Base-by-base conservation (phyloP, 495 filamentous ascomycete species). In the Glutinoglossum americanum region DNA sequence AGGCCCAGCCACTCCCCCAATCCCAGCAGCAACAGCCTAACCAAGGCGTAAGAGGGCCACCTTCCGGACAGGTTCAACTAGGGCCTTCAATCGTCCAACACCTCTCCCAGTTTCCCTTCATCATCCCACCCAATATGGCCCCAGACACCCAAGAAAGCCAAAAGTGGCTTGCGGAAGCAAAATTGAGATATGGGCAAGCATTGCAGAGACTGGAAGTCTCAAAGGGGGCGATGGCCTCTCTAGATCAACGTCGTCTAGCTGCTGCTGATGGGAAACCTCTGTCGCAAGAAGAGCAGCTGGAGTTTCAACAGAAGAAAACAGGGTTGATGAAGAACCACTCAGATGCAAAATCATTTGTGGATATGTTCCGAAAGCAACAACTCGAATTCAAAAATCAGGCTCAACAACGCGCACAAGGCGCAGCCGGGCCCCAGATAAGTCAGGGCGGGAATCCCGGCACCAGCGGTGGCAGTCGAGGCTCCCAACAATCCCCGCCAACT, bases 191-290 rank as follows among this genome's bases (percentile, higher is more conserved):
- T 63, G 76, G 74, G 17, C 70, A 73, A 56, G 69, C 72, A 6
- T 65, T 78, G 23, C 74, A 78, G 62, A 77, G 72, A 58, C 71
- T 74, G 53, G 76, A 79, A 55, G 68, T 71, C 17, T 70, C 71
- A n/a, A 64, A 69, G 11, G 30, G 25, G 0, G 54, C 54, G 25
- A 21, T 68, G 11, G 41, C 45, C 51, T 48, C 62, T 11, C 27
- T 68, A 33, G 67, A 68, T 9, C 67, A 72, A 9, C 57, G 68
- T 55, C 71, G 70, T 6, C 71, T 73, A 44, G 62, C 60, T 62
- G 9, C 17, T 25, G 44, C 11, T 28, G 45, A 47, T 8, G 48
- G 71, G 64, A 56, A 70, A 54, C 37, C 65, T 56, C 65, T 77
- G 61, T 67, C 57, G 27, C 65, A 68, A 45, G 71, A 76, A 45